Evolutionary conservation across 805 yeast genomes (phyloP), one percentile per base, ranked within the genome.

Genomic region (Maudiozyma saulgeensis): DNA sequence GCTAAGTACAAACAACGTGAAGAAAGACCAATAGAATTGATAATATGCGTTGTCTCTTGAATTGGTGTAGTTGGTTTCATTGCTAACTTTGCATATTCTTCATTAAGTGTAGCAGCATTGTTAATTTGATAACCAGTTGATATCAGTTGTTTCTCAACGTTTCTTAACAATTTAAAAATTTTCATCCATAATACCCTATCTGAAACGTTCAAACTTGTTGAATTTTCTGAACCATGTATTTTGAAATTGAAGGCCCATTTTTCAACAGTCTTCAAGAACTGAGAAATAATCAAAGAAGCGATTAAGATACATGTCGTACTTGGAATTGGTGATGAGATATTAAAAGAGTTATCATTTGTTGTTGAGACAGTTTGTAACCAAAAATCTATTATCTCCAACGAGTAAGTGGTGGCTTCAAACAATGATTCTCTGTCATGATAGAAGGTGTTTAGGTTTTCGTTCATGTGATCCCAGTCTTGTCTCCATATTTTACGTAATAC

Each of bases 391-490:
- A 84, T 78, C 51, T 77, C 82, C 40, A 81, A 61, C 1, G 82
- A 76, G 56, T 79, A 75, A 42, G 70, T 72, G 2, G 82, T 72
- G 9, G 84, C 77, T 59, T 82, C 89, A 44, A 81, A 71, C 46
- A 83, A 67, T 2, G 82, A 81, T 52, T 84, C 90, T 44, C 78
- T 74, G 58, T 83, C 82, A 38, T 66, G 63, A 43, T 71, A 58
- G 41, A 82, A 64, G 32, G 60, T 62, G 47, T 73, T 68, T 52
- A 83, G 68, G 44, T 73, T 72, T 6, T 60, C 55, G 55, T 81
- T 82, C 88, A 85, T 81, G 0, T 73, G 77, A 25, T 63, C 70
- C 87, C 89, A 84, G 61, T 84, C 81, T 56, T 82, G 79, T 47
- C 67, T 61, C 77, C 88, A 78, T 4, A 83, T 79, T 38, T 72